Conservation (phyloP, 257 asterid species). For the Knoxia roxburghii region DNA sequence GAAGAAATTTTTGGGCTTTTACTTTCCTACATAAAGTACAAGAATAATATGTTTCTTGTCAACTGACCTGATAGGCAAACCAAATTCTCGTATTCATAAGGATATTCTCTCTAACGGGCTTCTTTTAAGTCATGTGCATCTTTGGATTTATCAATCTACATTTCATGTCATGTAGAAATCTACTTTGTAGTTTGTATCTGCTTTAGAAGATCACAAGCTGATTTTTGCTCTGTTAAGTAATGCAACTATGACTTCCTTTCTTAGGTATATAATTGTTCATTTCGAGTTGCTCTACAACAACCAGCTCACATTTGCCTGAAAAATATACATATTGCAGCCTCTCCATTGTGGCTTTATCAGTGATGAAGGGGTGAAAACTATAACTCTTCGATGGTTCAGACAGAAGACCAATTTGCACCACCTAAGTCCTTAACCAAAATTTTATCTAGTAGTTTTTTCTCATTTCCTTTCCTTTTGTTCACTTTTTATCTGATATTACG, state of each 20-base stretch:
- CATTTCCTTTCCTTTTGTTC: neutral
- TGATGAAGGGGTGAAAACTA: conserved; percentile 91
- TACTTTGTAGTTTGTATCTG: neutral
- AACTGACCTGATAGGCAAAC: too few relatives aligned
- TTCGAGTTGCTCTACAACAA: neutral
- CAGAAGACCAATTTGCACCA: conserved; percentile 94
- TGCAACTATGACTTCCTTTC: neutral
- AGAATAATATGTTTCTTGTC: neutral
- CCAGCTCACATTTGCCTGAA: conserved; percentile 11
- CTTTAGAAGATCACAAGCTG: neutral
- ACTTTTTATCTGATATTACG: neutral
- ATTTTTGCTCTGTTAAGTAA: neutral
- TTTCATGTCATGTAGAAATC: too few relatives aligned
- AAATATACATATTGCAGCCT: conserved; percentile 56
- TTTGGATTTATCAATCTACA: too few relatives aligned
- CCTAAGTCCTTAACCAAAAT: conserved; percentile 38
- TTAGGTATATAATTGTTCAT: neutral
- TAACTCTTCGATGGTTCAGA: conserved; percentile 69
- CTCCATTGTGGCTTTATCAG: conserved; percentile 80
- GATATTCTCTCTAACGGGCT: neutral
- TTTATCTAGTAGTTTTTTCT: neutral
- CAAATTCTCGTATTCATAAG: neutral
- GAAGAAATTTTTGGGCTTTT: neutral
- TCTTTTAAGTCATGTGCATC: neutral
- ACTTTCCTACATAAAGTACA: neutral